Percentiles rank a stretch among this genome's conserved stretches.
Conservation (phyloP, 495 filamentous ascomycete species). For the Cudoniella acicularis region DNA sequence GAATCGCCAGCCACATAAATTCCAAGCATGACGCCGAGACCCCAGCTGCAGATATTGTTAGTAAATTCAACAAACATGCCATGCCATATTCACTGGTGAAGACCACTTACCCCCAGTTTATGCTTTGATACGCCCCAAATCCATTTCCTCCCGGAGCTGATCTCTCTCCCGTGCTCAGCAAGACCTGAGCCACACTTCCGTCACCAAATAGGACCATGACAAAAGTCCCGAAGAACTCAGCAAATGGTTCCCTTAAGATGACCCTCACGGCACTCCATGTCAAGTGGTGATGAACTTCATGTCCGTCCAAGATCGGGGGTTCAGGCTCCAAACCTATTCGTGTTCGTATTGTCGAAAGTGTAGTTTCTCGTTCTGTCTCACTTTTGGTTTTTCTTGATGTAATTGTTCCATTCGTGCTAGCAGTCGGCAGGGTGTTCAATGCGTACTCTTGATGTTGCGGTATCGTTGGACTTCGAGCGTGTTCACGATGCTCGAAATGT, state of each 20-base stretch:
- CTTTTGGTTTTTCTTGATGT: conserved; percentile 3
- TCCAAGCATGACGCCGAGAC: conserved; percentile 60
- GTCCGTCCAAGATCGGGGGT: conserved; percentile 20
- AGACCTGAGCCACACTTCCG: conserved; percentile 32
- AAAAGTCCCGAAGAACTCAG: conserved; percentile 62
- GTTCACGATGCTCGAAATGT: conserved; percentile 8
- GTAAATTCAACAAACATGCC: too few species aligned
- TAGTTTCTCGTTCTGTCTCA: conserved; percentile 8
- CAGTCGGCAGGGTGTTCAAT: neutral
- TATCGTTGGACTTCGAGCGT: conserved; percentile 4
- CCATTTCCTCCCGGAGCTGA: conserved; percentile 18
- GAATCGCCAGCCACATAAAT: conserved; percentile 57
- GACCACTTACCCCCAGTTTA: conserved; percentile 45
- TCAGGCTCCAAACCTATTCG: conserved; percentile 16
- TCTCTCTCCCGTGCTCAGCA: conserved; percentile 11
- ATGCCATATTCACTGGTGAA: neutral
- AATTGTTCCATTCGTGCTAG: neutral
- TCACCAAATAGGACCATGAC: conserved; percentile 61
- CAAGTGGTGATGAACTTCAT: conserved; percentile 15
- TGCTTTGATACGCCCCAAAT: conserved; percentile 42
- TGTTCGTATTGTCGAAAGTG: conserved; percentile 13
- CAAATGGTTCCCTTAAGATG: conserved; percentile 51
- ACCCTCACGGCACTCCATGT: conserved; percentile 44
- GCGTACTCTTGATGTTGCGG: neutral
- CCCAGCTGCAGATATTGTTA: conserved; percentile 17